phyloP scores from a whole-genome alignment of 2,329 filamentous ascomycete species.

The Laburnicola sp. region DNA sequence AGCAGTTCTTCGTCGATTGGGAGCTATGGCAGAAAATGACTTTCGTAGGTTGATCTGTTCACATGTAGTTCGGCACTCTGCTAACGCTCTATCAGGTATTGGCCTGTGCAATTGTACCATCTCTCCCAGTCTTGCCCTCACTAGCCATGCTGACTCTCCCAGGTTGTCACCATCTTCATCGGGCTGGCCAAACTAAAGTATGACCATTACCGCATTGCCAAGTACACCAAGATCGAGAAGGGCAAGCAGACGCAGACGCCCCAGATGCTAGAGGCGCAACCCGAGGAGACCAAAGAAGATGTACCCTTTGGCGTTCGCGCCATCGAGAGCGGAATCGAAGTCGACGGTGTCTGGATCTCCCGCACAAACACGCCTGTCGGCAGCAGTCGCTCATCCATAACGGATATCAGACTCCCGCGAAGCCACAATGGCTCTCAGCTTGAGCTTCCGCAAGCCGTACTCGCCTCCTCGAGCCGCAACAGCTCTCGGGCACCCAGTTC shows the following conservation, averaged over 20 bases:
- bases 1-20: constrained; percentile 61
- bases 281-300: constrained; percentile 62
- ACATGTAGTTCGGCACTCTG: constrained; percentile 4
- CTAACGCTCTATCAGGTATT: constrained; percentile 63
- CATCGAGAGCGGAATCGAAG: constrained; percentile 77
- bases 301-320: constrained; percentile 87
- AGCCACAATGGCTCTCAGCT: constrained; percentile 40
- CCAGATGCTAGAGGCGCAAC: constrained; percentile 67
- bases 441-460: constrained; percentile 34
- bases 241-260: constrained; percentile 52
- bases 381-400: constrained; percentile 43
- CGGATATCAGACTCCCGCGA: constrained; percentile 32
- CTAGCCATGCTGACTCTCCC: constrained; percentile 29
- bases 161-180: constrained; percentile 66
- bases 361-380: constrained; percentile 48
- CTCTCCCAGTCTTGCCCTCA: not conserved
- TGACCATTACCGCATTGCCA: constrained; percentile 48
- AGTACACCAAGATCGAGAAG: constrained; percentile 47
- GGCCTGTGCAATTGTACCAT: constrained; percentile 65
- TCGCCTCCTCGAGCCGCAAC: constrained; percentile 37
- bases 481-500: constrained; percentile 42
- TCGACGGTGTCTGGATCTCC: constrained; percentile 73
- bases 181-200: constrained; percentile 67
- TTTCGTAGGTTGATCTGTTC: constrained; percentile 65
- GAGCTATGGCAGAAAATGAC: constrained; percentile 86